Evolutionary conservation across 257 asterid species (phyloP).

Genomic region (Dorcoceras hygrometricum): DNA sequence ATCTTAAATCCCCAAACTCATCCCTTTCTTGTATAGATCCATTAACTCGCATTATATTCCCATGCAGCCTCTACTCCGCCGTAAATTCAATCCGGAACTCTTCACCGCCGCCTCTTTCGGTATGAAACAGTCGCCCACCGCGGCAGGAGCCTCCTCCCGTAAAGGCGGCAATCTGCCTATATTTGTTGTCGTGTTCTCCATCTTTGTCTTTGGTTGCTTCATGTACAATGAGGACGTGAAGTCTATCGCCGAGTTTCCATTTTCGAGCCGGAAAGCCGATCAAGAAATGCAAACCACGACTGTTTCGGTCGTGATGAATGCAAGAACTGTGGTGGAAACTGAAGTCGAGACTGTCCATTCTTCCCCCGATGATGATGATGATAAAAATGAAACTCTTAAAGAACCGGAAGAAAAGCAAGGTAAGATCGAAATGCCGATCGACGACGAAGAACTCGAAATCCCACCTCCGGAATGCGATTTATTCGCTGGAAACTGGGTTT

Average conservation of each 20-base stretch:
- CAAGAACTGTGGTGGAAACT: conserved; percentile 54
- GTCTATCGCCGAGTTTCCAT: conserved; percentile 70
- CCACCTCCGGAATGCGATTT: conserved; percentile 60
- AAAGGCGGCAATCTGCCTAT: conserved; percentile 49
- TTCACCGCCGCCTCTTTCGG: conserved; percentile 30
- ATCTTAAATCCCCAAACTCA: conserved; percentile 17
- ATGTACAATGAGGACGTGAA: conserved; percentile 78
- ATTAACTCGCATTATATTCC: conserved; percentile 3
- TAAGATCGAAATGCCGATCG: conserved; percentile 34
- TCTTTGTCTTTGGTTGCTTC: conserved; percentile 73
- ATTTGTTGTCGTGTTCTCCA: conserved; percentile 52
- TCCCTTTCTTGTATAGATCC: not conserved
- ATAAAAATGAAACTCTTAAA: conserved; percentile 19
- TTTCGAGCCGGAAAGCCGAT: conserved; percentile 37
- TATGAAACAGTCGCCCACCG: conserved; percentile 49
- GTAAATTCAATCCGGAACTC: conserved; percentile 46
- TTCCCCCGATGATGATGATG: conserved; percentile 10
- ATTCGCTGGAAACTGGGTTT: conserved; percentile 66
- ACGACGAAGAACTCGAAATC: conserved; percentile 36
- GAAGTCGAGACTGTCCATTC: conserved; percentile 25
- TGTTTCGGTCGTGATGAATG: conserved; percentile 39
- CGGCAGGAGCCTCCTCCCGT: conserved; percentile 36
- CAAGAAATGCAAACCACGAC: conserved; percentile 37
- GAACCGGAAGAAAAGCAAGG: conserved; percentile 26
- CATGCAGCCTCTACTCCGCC: conserved; percentile 64